phyloP scores from a whole-genome alignment of 805 yeast genomes.

The Cyberlindnera bimundalis region DNA sequence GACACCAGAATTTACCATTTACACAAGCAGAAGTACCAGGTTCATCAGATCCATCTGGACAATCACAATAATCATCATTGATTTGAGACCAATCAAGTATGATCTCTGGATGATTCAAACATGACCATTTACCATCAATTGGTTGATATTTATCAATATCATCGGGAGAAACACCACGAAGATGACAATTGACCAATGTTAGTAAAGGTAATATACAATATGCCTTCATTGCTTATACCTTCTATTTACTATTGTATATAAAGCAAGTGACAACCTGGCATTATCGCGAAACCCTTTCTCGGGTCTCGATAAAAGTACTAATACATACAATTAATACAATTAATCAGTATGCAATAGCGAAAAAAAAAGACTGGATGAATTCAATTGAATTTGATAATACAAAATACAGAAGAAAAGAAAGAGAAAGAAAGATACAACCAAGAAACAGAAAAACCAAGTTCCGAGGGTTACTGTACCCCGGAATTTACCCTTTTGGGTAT shows the following conservation, averaged over 20 bases:
- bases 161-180: slow-evolving; percentile 6
- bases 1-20: slow-evolving; percentile 60
- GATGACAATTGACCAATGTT: background rate
- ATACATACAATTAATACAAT: no score
- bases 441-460: background rate
- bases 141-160: slow-evolving; percentile 42
- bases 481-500: slow-evolving; percentile 4
- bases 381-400: background rate
- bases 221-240: no score
- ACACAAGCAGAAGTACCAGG: slow-evolving; percentile 91
- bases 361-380: no score
- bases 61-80: slow-evolving; percentile 90
- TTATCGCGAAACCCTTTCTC: no score
- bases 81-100: slow-evolving; percentile 55
- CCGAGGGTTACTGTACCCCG: slow-evolving; percentile 10
- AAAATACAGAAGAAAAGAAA: background rate
- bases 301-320: no score
- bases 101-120: slow-evolving; percentile 64
- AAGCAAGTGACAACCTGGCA: no score
- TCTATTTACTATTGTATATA: no score
- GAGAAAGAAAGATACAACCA: background rate
- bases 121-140: slow-evolving; percentile 57
- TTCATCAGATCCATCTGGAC: slow-evolving; percentile 97
- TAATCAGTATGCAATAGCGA: no score
- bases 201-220: no score